A percentile compares a stretch with the other conserved stretches of the same genome.
Conservation (phyloP, 345 rosid genomes). For the Rhizophora mangle region DNA sequence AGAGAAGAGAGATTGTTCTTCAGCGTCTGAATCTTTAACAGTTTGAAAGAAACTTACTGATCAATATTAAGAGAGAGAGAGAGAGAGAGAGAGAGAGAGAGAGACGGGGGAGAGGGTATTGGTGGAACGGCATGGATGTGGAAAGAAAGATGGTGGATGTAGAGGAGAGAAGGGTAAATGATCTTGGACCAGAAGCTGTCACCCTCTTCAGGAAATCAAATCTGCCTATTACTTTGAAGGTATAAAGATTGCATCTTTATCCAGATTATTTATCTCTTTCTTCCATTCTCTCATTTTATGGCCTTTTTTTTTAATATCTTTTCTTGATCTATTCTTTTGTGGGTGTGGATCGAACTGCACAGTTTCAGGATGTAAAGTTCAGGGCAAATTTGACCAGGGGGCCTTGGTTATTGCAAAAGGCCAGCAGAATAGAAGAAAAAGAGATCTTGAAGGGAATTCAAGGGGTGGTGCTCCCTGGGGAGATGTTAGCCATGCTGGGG, state of each 20-base stretch:
- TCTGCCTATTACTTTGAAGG: slow-evolving; percentile 44
- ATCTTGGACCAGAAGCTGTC: slow-evolving; percentile 11
- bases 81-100: too few relatives aligned
- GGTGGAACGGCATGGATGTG: background rate
- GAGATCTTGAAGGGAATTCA: slow-evolving; percentile 47
- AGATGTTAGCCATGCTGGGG: slow-evolving; percentile 57
- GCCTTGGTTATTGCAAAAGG: slow-evolving; percentile 12
- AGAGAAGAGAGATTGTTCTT: too few relatives aligned
- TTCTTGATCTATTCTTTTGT: background rate
- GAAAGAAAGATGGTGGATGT: slow-evolving; percentile 19
- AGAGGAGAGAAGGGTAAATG: slow-evolving; percentile 23
- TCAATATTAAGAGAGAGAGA: too few relatives aligned
- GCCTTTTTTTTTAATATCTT: background rate
- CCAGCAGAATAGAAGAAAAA: slow-evolving; percentile 32
- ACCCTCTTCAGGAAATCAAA: slow-evolving; percentile 35
- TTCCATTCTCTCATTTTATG: background rate
- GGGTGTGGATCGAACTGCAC: slow-evolving; percentile 5
- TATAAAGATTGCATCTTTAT: background rate
- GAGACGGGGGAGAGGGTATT: too few relatives aligned
- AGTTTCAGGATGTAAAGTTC: slow-evolving; percentile 58
- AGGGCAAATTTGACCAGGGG: slow-evolving; percentile 29
- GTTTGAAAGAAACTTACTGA: too few relatives aligned
- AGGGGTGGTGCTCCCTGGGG: slow-evolving; percentile 49
- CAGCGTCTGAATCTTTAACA: too few relatives aligned
- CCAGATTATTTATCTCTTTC: background rate